Conservation (phyloP, 495 filamentous ascomycete species). For the Talaromyces liani region DNA sequence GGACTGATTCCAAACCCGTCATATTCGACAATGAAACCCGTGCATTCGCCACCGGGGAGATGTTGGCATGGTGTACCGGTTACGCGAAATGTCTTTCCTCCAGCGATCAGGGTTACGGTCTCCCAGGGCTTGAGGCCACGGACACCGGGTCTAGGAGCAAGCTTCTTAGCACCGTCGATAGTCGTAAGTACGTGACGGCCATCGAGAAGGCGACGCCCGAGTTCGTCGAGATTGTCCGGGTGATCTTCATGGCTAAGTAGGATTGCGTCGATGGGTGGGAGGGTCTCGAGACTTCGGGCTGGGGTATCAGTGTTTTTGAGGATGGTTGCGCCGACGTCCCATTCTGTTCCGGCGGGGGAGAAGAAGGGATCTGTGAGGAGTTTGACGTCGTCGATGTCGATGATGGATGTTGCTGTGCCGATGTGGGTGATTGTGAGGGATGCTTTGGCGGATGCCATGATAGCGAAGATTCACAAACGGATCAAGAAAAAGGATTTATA, state of each 20-base stretch:
- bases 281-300: slow-evolving; percentile 25
- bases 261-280: slow-evolving; percentile 44
- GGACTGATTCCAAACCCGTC: slow-evolving; percentile 28
- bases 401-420: slow-evolving; percentile 43
- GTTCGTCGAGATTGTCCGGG: slow-evolving; percentile 43
- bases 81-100: slow-evolving; percentile 19
- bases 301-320: slow-evolving; percentile 29
- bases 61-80: slow-evolving; percentile 40
- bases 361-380: slow-evolving; percentile 50
- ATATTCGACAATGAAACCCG: slow-evolving; percentile 37
- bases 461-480: not conserved
- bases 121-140: slow-evolving; percentile 29
- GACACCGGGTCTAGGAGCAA: slow-evolving; percentile 34
- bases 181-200: slow-evolving; percentile 45
- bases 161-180: slow-evolving; percentile 35
- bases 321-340: slow-evolving; percentile 18
- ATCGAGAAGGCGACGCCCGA: slow-evolving; percentile 34
- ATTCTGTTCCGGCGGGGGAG: slow-evolving; percentile 33
- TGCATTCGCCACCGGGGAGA: slow-evolving; percentile 39
- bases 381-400: slow-evolving; percentile 38
- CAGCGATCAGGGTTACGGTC: slow-evolving; percentile 14
- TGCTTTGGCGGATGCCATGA: not conserved
- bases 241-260: slow-evolving; percentile 52
- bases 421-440: slow-evolving; percentile 34
- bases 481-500: too few species aligned